These are phyloP conservation scores for Colletotrichum gloeosporioides DNA, from an alignment of 2,329 filamentous ascomycete species.

Conservation along the genomic window DNA sequence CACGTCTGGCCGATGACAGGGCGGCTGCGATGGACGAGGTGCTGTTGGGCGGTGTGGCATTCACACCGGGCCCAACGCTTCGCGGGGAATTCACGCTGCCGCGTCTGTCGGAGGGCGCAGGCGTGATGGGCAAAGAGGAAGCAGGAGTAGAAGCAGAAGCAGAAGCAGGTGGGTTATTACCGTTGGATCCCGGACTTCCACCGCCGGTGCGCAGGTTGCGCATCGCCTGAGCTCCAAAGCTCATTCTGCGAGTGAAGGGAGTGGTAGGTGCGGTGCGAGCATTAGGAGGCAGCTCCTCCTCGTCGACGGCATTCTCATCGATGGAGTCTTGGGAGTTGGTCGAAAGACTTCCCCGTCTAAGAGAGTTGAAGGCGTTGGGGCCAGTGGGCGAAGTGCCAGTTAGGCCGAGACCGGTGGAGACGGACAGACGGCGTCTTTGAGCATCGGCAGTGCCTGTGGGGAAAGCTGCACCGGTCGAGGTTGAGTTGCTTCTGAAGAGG, in stretches of 20 bases:
- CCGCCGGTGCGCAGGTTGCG: constrained; percentile 68
- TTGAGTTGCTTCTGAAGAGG: constrained; percentile 64
- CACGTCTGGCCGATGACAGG: constrained; percentile 38
- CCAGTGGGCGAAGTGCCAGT: constrained; percentile 72
- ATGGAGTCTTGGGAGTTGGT: constrained; percentile 66
- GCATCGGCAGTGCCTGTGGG: constrained; percentile 51
- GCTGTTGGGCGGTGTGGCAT: constrained; percentile 35
- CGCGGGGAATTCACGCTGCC: constrained; percentile 20
- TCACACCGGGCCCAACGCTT: neutral
- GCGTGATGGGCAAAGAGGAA: constrained; percentile 34
- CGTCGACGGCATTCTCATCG: constrained; percentile 77
- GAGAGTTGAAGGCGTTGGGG: constrained; percentile 51
- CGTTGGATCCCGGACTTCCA: constrained; percentile 66
- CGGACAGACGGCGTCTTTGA: constrained; percentile 73
- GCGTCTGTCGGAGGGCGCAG: constrained; percentile 33
- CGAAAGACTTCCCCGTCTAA: constrained; percentile 72
- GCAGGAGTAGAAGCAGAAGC: constrained; percentile 40
- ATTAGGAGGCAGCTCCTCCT: constrained; percentile 61
- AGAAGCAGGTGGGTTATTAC: constrained; percentile 57
- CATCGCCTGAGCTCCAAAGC: constrained; percentile 84
- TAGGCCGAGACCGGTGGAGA: constrained; percentile 77
- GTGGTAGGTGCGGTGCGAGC: constrained; percentile 68
- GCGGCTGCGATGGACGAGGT: constrained; percentile 36
- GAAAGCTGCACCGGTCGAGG: constrained; percentile 49
- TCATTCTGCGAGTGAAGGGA: constrained; percentile 84